Evolutionary conservation across 2,329 filamentous ascomycete species (phyloP).

Genomic region (Paraphaeosphaeria minitans): DNA sequence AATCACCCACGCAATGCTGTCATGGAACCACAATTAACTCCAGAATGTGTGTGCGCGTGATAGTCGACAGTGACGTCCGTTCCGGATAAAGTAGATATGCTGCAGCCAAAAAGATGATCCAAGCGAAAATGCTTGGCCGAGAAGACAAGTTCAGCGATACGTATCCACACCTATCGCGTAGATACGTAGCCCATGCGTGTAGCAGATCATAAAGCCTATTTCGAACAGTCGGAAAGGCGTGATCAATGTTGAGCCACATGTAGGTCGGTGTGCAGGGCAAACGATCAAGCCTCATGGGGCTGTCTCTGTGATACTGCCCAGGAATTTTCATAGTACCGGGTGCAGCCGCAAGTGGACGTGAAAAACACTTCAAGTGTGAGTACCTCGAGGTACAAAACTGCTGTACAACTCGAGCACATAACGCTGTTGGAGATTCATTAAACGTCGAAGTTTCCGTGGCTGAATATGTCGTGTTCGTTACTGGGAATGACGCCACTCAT

Average conservation of each 20-base stretch:
- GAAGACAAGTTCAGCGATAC: slow-evolving; percentile 14
- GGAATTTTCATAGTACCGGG: slow-evolving; percentile 23
- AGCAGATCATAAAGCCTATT: slow-evolving; percentile 1
- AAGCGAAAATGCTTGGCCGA: slow-evolving; percentile 1
- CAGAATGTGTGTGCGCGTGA: slow-evolving; percentile 16
- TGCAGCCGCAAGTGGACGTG: slow-evolving; percentile 23
- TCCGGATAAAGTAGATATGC: slow-evolving; percentile 12
- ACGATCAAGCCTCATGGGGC: slow-evolving; percentile 29
- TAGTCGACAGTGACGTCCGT: slow-evolving; percentile 14
- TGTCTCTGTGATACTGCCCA: slow-evolving; percentile 25
- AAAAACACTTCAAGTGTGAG: slow-evolving; percentile 36
- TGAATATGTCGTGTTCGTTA: slow-evolving; percentile 56
- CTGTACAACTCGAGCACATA: slow-evolving; percentile 13
- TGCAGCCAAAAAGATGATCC: slow-evolving; percentile 1
- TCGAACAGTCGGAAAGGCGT: slow-evolving; percentile 19
- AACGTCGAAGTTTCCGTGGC: slow-evolving; percentile 47
- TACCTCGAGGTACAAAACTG: slow-evolving; percentile 20
- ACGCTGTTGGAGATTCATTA: slow-evolving; percentile 23
- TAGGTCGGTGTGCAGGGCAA: slow-evolving; percentile 34
- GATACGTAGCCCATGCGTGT: neutral
- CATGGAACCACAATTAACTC: slow-evolving; percentile 26
- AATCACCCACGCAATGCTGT: slow-evolving; percentile 40
- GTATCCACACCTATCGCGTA: neutral
- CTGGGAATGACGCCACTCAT: slow-evolving; percentile 58
- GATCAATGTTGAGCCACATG: slow-evolving; percentile 29